These are phyloP conservation scores for Leccinum obscurum DNA, from an alignment of 768 basidiomycete genomes.

Conservation along the genomic window DNA sequence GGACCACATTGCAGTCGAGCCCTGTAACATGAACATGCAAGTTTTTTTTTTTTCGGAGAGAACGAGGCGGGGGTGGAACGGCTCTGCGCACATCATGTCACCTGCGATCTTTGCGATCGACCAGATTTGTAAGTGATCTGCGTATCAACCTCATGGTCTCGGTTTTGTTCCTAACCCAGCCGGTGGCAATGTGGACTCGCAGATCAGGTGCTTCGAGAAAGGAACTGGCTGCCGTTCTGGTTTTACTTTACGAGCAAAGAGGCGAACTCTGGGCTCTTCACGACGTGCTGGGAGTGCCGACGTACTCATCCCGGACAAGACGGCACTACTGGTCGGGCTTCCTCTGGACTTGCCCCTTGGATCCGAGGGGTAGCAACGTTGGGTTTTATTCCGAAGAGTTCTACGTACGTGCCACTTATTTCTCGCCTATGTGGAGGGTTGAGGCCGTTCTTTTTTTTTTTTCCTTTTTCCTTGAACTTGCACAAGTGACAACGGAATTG, in stretches of 20 bases:
- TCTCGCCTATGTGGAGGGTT: background rate
- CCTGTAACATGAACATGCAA: constrained; percentile 10
- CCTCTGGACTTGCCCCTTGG: constrained; percentile 59
- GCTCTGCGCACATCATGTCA: constrained; percentile 33
- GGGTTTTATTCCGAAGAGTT: constrained; percentile 79
- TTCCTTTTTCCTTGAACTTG: background rate
- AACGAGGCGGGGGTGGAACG: constrained; percentile 39
- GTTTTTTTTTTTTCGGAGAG: constrained; percentile 15
- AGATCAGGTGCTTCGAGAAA: constrained; percentile 37
- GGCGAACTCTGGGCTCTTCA: constrained; percentile 73
- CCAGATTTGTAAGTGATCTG: constrained; percentile 53
- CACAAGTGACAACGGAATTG: constrained; percentile 44
- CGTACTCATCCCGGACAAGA: constrained; percentile 76
- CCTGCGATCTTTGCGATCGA: constrained; percentile 3
- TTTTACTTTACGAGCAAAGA: constrained; percentile 73
- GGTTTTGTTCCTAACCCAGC: background rate
- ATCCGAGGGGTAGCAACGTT: constrained; percentile 58
- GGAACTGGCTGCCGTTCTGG: constrained; percentile 74
- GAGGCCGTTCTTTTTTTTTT: background rate
- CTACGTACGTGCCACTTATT: constrained; percentile 51
- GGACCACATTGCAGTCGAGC: background rate
- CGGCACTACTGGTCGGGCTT: constrained; percentile 79
- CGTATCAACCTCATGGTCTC: background rate
- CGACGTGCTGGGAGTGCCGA: constrained; percentile 68
- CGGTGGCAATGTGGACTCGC: background rate